These are phyloP conservation scores for Actinidia polygama DNA, from an alignment of 179 eudicot genomes.

Conservation along the genomic window DNA sequence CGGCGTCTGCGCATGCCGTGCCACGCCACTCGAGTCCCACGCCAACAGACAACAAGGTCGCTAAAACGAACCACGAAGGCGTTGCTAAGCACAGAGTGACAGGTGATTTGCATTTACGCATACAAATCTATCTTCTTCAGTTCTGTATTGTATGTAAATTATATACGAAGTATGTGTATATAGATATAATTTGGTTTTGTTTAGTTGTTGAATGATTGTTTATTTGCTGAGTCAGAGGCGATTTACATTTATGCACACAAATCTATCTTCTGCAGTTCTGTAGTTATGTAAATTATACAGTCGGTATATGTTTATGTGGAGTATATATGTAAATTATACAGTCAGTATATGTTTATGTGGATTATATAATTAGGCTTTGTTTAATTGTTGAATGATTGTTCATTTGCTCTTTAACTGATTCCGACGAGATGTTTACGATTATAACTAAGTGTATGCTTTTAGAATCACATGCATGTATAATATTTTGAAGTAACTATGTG, in stretches of 20 bases:
- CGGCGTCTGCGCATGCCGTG: conserved; percentile 57
- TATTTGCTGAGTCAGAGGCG: neutral
- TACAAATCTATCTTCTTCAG: neutral
- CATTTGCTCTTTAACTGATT: neutral
- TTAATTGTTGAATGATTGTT: neutral
- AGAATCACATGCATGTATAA: neutral
- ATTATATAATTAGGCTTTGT: neutral
- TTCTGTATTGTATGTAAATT: neutral
- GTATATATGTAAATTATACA: too few species aligned
- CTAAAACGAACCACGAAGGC: neutral
- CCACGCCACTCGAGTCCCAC: conserved; percentile 41
- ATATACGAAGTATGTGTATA: neutral
- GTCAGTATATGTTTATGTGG: too few species aligned
- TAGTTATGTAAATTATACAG: too few species aligned
- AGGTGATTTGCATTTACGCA: conserved; percentile 18
- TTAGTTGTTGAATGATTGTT: neutral
- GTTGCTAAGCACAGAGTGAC: conserved; percentile 28
- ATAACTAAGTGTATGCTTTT: neutral
- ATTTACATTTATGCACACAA: too few species aligned
- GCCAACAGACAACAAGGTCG: neutral
- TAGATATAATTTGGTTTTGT: neutral
- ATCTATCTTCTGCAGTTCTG: too few species aligned
- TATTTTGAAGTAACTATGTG: neutral
- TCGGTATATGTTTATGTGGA: too few species aligned
- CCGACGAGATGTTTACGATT: neutral